Evolutionary conservation across 306 rosid species (phyloP).

Genomic region (Gastrolobium villosum): DNA sequence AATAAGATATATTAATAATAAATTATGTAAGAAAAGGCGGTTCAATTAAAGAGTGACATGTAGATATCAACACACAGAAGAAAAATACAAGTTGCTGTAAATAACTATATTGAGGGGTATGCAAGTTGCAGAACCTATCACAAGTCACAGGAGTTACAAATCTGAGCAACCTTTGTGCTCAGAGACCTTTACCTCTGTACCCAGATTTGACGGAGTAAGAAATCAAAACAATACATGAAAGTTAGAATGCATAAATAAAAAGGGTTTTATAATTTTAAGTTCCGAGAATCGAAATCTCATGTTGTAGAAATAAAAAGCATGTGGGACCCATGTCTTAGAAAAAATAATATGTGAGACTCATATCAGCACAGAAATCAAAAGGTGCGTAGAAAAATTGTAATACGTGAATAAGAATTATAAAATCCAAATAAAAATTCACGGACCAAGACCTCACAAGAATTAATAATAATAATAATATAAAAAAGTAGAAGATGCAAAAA

Average conservation of each 20-base stretch:
- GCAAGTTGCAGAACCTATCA: conserved; percentile 52
- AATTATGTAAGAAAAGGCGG: conserved; percentile 8
- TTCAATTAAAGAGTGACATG: conserved; percentile 32
- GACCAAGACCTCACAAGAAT: conserved; percentile 18
- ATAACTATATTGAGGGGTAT: conserved; percentile 41
- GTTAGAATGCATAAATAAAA: conserved; percentile 43
- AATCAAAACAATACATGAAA: conserved; percentile 50
- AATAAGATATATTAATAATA: not conserved
- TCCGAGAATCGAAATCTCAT: no score
- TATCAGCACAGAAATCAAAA: no score
- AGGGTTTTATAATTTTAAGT: no score
- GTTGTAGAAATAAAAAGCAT: no score
- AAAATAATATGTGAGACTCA: no score
- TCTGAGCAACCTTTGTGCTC: conserved; percentile 45
- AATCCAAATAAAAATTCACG: conserved; percentile 32
- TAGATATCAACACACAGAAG: conserved; percentile 29
- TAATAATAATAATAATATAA: not conserved
- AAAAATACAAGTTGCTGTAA: conserved; percentile 46
- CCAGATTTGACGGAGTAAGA: conserved; percentile 36
- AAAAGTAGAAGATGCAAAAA: conserved; percentile 1
- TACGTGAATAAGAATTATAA: no score
- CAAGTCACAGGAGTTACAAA: conserved; percentile 54
- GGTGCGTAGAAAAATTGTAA: no score
- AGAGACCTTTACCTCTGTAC: conserved; percentile 40
- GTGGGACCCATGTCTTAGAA: no score